A percentile compares a stretch with the other conserved stretches of the same genome.
Evolutionary conservation across 352 stramenopile species (phyloP).

Genomic region (Phytophthora macrochlamydospora): DNA sequence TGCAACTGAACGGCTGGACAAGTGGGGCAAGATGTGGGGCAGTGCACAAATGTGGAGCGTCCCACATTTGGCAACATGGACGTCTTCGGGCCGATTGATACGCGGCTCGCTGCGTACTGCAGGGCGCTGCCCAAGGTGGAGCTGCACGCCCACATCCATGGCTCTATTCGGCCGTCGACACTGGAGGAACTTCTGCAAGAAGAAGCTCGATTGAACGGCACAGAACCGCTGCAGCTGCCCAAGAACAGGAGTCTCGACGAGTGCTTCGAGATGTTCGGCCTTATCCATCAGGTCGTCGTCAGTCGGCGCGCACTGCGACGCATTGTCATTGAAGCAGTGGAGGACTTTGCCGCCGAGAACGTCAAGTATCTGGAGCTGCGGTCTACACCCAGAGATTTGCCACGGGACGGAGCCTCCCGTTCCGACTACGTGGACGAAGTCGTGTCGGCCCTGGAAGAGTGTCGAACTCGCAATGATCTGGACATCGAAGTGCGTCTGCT

Average conservation of each 20-base stretch:
- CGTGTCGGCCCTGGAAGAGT: slow-evolving; percentile 67
- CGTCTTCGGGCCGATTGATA: slow-evolving; percentile 11
- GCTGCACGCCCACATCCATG: slow-evolving; percentile 90
- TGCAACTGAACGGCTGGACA: slow-evolving; percentile 2
- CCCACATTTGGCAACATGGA: slow-evolving; percentile 24
- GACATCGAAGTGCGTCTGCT: slow-evolving; percentile 80
- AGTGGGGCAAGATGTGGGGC: slow-evolving; percentile 4
- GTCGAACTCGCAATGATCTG: slow-evolving; percentile 53
- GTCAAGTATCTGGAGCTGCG: slow-evolving; percentile 87
- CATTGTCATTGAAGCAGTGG: slow-evolving; percentile 79
- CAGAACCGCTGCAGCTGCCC: slow-evolving; percentile 41
- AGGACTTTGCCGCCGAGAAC: slow-evolving; percentile 83
- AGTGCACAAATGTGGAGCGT: slow-evolving; percentile 3
- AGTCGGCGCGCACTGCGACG: slow-evolving; percentile 62
- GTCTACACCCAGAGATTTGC: slow-evolving; percentile 74
- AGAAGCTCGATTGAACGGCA: slow-evolving; percentile 33
- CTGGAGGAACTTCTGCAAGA: slow-evolving; percentile 69
- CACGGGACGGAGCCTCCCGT: slow-evolving; percentile 56
- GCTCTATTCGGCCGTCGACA: slow-evolving; percentile 73
- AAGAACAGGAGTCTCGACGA: slow-evolving; percentile 69
- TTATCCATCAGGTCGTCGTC: slow-evolving; percentile 86
- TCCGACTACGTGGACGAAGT: slow-evolving; percentile 79
- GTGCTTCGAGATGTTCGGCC: slow-evolving; percentile 89
- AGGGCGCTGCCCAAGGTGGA: slow-evolving; percentile 78
- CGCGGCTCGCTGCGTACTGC: slow-evolving; percentile 51